Conservation (phyloP, 306 rosid genomes). For the Quercus mongolica region DNA sequence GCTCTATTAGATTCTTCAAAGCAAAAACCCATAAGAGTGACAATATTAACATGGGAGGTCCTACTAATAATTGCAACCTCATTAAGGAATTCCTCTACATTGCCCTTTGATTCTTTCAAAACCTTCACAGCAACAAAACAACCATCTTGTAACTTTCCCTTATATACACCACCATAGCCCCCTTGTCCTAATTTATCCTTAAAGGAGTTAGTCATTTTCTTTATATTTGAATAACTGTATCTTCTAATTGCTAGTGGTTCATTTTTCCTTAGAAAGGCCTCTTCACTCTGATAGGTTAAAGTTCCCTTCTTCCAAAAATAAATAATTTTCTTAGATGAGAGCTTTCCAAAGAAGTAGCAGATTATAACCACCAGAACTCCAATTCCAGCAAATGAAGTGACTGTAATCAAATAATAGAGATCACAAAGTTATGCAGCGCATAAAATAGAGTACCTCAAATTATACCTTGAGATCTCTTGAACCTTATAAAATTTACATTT, state of each 20-base stretch:
- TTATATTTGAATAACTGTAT: constrained; percentile 18
- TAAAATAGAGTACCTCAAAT: too few species aligned
- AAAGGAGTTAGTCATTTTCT: constrained; percentile 32
- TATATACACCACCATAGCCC: constrained; percentile 37
- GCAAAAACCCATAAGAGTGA: constrained; percentile 18
- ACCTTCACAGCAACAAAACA: constrained; percentile 35
- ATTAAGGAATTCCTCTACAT: constrained; percentile 35
- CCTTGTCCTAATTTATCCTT: constrained; percentile 37
- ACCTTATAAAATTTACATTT: too few species aligned
- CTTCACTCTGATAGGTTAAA: not conserved
- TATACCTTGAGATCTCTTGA: too few species aligned
- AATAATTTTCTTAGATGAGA: not conserved
- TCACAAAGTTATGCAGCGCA: not conserved
- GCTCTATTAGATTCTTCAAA: constrained; percentile 28
- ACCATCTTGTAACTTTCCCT: constrained; percentile 25
- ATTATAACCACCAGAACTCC: not conserved
- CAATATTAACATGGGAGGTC: constrained; percentile 32
- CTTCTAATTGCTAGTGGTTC: constrained; percentile 14
- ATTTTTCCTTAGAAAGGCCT: not conserved
- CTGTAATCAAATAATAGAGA: not conserved
- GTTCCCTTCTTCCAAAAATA: not conserved
- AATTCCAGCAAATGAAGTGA: not conserved
- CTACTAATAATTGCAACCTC: constrained; percentile 35
- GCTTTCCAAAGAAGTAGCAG: constrained; percentile 1
- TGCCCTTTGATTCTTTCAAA: constrained; percentile 19